Base-by-base conservation (phyloP, 169 alveolate genomes). In the Plasmodium malariae region DNA sequence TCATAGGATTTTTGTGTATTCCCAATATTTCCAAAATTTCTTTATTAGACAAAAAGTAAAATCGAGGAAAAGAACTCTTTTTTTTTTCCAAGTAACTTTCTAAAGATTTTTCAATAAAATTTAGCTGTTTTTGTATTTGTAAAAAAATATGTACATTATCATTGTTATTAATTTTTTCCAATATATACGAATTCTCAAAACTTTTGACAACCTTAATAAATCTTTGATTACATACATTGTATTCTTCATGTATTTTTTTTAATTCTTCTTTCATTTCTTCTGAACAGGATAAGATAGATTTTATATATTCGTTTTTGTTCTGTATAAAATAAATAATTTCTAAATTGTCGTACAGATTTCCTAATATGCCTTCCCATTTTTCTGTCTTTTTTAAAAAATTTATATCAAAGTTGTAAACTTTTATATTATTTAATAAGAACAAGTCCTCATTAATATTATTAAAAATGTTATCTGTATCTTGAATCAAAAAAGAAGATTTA, bases 11-110 rank as follows among this genome's bases (percentile, higher is more conserved):
- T 88, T 96, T 96, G n/a, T 97, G 94, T 85, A 97, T 95, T 34
- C 99, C 99, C 51, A 98, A 89, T 59, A 98, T 97, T 88, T 96
- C 98, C 68, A 98, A 95, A 80, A 97, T 93, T 88, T 97, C 99
- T 86, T 97, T 98, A 91, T 97, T 97, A 40, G 99, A 97, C 54
- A 98, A 93, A 93, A 98, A 97, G 93, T 97, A 98, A 94, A 98
- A 98, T 70, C 99, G 95, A 26, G 99, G 99, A 95, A 98, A 98
- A 78, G 93, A 94, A 32, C 94, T 92, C 93, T 99, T 93, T 96
- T 96, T 97, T 91, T 94, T 96, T 92, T 97, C 98, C 51, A 98
- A 92, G 93, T 96, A 97, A 88, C 97, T 97, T 92, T 97, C 97
- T 14, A 98, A 93, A 67, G 97, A 96, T 94, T 97, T 98, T 90